Evolutionary conservation across 768 basidiomycete species (phyloP).

Genomic region (Agrocybe pediades): DNA sequence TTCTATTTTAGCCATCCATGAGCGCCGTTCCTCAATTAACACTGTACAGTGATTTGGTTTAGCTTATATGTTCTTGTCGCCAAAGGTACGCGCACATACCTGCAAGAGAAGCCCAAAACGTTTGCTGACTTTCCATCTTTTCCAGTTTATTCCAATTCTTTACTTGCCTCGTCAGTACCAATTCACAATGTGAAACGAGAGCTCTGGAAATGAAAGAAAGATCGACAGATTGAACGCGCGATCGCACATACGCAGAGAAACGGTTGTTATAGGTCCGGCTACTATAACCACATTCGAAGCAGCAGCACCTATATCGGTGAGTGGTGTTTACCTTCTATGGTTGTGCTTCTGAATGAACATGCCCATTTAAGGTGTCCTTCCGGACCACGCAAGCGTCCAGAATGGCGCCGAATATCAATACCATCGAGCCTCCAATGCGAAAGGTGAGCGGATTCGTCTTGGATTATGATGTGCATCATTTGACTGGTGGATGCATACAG

Average conservation of each 20-base stretch:
- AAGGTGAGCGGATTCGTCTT: not conserved
- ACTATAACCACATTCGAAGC: not conserved
- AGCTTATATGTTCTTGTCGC: constrained; percentile 17
- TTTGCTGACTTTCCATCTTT: not conserved
- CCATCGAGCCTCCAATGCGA: not conserved
- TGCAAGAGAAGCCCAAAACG: not conserved
- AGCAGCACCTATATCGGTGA: not conserved
- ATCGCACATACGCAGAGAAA: not conserved
- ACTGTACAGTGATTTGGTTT: constrained; percentile 15
- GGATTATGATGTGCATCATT: not conserved
- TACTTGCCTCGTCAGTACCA: constrained; percentile 13
- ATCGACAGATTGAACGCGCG: constrained; percentile 1
- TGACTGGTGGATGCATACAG: too few relatives aligned
- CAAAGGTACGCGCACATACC: constrained; percentile 8
- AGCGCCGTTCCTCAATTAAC: not conserved
- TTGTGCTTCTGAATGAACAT: not conserved
- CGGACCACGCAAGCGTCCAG: not conserved
- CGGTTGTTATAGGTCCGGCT: not conserved
- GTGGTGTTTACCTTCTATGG: not conserved
- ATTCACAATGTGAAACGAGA: not conserved
- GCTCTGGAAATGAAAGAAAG: not conserved
- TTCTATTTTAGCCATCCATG: not conserved
- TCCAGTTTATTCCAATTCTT: constrained; percentile 17
- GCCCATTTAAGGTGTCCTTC: constrained; percentile 2
- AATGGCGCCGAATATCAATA: not conserved